Base-by-base conservation (phyloP, 169 alveolate genomes). In the Toxoplasma gondii region DNA sequence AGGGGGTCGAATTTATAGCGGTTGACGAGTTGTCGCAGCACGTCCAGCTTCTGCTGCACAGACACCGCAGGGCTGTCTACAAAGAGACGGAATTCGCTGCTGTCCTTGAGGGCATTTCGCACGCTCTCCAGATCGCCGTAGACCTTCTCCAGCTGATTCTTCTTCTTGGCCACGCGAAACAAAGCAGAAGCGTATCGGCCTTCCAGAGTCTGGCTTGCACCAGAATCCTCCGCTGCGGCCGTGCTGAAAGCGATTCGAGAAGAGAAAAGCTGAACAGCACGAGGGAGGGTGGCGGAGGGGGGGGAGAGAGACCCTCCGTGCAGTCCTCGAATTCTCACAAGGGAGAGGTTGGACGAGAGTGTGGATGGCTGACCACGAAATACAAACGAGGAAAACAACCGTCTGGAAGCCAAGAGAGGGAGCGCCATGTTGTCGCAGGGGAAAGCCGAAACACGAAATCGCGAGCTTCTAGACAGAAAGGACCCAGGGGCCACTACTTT, bases 161-260 rank as follows among this genome's bases (percentile, higher is more conserved):
- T 24, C 45, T 24, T 39, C 78, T 41, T 58, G 29, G 87, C 91
- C 41, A 67, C 94, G 70, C 80, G 64, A 27, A 92, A n/a, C 49
- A 92, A 74, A 19, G 94, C 94, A n/a, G 53, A 19, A 45, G 92
- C 94, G 81, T 92, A 92, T 1, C 94, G 91, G 67, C 94, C 94
- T 82, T 91, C 94, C 67, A 91, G 80, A 38, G 87, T 91, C 81
- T 74, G 78, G 43, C 54, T 19, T 82, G 87, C 87, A 4, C 45
- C 53, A 53, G 87, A 70, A 17, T 31, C 83, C 10, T 36, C 83
- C 34, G 83, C 41, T 39, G 41, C 39, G 34, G 87, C 87, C 0
- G 34, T 78, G 87, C 87, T 78, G 45, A 78, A 78, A 44, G 53
- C 43, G 41, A 9, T 53, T 5, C 87, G 45, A 34, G 45, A 27